phyloP scores from a whole-genome alignment of 306 rosid species.

The Dryas alaskensis region DNA sequence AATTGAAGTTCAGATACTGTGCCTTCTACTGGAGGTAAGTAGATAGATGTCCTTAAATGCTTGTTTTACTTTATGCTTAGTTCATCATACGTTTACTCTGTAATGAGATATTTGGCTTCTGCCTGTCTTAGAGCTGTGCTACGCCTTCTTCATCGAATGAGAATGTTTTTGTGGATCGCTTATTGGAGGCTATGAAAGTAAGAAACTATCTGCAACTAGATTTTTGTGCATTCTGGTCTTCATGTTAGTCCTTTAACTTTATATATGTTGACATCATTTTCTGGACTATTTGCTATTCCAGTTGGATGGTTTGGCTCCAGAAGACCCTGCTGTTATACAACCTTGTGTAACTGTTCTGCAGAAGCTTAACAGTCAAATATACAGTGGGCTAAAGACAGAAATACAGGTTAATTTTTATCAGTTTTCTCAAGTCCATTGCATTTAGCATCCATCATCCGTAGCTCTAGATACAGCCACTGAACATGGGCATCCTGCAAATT shows the following conservation, averaged over 20 bases:
- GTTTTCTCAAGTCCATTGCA: background rate
- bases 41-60: background rate
- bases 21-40: conserved; percentile 80
- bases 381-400: conserved; percentile 46
- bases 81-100: conserved; percentile 18
- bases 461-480: background rate
- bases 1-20: conserved; percentile 59
- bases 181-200: conserved; percentile 74
- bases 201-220: conserved; percentile 22
- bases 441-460: no score
- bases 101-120: conserved; percentile 25
- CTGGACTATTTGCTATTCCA: conserved; percentile 30
- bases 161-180: conserved; percentile 44
- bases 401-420: conserved; percentile 56
- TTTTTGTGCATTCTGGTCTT: conserved; percentile 6
- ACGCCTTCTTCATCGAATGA: conserved; percentile 55
- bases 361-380: conserved; percentile 55
- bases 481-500: background rate
- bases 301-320: conserved; percentile 54
- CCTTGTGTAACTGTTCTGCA: conserved; percentile 73
- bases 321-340: conserved; percentile 55
- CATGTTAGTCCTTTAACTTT: background rate
- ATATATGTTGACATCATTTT: conserved; percentile 21
- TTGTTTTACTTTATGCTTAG: conserved; percentile 2
- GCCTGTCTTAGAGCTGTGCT: conserved; percentile 52